phyloP scores from a whole-genome alignment of 441 rosid genomes.

The Erysimum pusillum region DNA sequence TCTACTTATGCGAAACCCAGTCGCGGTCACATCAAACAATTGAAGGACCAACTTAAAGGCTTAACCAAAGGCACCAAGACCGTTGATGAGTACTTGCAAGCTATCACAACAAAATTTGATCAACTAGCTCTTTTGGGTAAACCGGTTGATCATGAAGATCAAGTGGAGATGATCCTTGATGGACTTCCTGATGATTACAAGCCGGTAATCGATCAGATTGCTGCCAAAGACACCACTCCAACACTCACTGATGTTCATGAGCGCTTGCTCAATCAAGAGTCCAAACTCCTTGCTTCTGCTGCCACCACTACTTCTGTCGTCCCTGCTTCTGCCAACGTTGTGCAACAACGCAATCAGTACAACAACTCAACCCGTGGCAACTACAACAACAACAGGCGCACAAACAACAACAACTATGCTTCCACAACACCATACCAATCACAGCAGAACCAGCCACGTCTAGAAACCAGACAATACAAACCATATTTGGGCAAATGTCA shows the following conservation, averaged over 20 bases:
- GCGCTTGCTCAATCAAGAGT: not conserved
- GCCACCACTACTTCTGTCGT: too few relatives aligned
- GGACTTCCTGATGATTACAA: not conserved
- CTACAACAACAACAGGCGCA: not conserved
- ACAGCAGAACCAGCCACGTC: too few relatives aligned
- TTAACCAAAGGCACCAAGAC: not conserved
- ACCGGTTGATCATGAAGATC: not conserved
- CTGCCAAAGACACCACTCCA: not conserved
- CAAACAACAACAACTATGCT: too few relatives aligned
- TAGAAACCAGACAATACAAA: too few relatives aligned
- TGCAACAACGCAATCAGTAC: not conserved
- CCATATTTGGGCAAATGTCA: too few relatives aligned
- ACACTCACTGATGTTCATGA: not conserved
- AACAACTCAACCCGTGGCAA: too few relatives aligned
- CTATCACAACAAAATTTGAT: not conserved
- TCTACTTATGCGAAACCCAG: not conserved
- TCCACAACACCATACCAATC: too few relatives aligned
- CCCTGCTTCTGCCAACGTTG: not conserved
- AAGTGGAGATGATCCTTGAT: not conserved
- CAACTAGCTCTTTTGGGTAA: not conserved
- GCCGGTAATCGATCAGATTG: not conserved
- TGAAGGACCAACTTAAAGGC: too few relatives aligned
- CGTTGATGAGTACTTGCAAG: not conserved
- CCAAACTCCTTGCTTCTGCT: not conserved
- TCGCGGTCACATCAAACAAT: not conserved